phyloP scores from a whole-genome alignment of 2,329 filamentous ascomycete genomes.

The Nemania diffusa region DNA sequence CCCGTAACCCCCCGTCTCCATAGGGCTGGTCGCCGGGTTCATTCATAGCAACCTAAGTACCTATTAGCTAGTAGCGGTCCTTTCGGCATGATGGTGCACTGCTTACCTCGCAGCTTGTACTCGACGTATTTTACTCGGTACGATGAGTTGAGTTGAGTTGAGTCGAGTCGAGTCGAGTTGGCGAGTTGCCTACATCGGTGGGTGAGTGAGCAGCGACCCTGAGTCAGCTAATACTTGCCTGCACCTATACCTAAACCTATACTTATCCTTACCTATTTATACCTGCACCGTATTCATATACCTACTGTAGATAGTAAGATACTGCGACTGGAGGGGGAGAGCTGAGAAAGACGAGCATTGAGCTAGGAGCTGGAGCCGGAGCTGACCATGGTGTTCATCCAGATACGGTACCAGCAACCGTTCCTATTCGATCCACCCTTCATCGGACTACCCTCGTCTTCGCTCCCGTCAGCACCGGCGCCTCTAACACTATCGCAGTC shows the following conservation, averaged over 20 bases:
- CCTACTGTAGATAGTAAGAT: constrained; percentile 12
- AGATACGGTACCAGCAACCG: constrained; percentile 43
- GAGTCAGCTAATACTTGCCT: constrained; percentile 1
- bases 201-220: constrained; percentile 2
- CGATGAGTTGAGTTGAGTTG: constrained; percentile 22
- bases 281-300: constrained; percentile 1
- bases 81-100: constrained; percentile 19
- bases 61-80: constrained; percentile 12
- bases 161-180: constrained; percentile 20
- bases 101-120: constrained; percentile 19
- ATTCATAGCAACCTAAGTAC: no score
- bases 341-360: constrained; percentile 3
- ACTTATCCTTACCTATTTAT: no score
- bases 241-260: no score
- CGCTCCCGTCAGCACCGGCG: constrained; percentile 35
- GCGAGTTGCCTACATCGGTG: constrained; percentile 28
- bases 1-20: constrained; percentile 35
- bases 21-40: constrained; percentile 35
- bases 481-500: constrained; percentile 38
- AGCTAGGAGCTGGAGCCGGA: constrained; percentile 9
- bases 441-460: constrained; percentile 34
- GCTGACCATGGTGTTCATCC: constrained; percentile 28
- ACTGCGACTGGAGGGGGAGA: constrained; percentile 12
- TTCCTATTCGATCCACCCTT: constrained; percentile 38
- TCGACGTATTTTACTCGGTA: constrained; percentile 27